Conservation (phyloP, 2,329 filamentous ascomycete genomes). For the Arthrobotrys iridis region DNA sequence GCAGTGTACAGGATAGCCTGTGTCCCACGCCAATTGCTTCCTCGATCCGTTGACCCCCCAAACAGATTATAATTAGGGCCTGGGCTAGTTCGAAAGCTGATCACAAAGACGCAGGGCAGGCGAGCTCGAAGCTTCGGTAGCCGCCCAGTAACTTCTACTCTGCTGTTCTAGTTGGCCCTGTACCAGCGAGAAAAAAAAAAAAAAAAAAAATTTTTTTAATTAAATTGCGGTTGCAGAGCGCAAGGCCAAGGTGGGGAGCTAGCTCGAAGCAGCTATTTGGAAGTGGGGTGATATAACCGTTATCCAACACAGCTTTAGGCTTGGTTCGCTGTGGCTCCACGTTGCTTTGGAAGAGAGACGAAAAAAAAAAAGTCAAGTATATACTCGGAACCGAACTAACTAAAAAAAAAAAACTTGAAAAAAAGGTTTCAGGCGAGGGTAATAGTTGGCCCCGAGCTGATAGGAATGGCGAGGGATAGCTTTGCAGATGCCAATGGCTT, state of each 20-base stretch:
- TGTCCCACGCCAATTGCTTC: constrained; percentile 7
- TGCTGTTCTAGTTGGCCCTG: constrained; percentile 23
- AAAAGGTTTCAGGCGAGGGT: not conserved
- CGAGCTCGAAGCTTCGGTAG: constrained; percentile 36
- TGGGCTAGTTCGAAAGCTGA: not conserved
- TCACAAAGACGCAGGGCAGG: constrained; percentile 42
- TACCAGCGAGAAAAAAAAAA: not conserved
- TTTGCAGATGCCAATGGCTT: constrained; percentile 39
- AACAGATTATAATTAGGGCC: constrained; percentile 18
- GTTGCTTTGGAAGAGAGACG: constrained; percentile 29
- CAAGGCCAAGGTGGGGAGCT: constrained; percentile 42
- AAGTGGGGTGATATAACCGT: constrained; percentile 50
- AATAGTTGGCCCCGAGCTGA: constrained; percentile 1
- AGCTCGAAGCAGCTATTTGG: constrained; percentile 38
- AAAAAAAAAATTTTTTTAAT: no score
- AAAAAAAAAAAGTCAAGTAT: no score
- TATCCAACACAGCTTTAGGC: constrained; percentile 35
- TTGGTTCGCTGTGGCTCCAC: constrained; percentile 35
- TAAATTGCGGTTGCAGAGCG: constrained; percentile 34
- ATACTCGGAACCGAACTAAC: not conserved
- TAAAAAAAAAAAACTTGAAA: constrained; percentile 2
- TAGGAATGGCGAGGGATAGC: not conserved
- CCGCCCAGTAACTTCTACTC: constrained; percentile 18
- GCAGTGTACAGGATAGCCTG: constrained; percentile 21
- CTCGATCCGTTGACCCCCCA: constrained; percentile 6